Base-by-base conservation (phyloP, 305 asterid species). In the Rubia balearica region DNA sequence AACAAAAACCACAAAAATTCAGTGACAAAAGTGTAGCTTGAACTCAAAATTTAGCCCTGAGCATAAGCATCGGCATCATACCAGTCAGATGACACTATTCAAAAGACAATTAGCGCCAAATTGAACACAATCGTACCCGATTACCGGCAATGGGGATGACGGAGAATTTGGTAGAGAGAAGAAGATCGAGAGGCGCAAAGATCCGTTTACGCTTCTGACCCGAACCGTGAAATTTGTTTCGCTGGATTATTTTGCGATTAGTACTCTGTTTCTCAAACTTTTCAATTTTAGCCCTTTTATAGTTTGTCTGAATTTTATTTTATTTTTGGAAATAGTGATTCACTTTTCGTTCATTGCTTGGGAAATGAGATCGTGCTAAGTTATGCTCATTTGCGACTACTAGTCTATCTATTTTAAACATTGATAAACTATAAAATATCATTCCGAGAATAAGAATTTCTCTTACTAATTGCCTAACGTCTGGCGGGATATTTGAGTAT, bases 121-220 rank as follows among this genome's bases (percentile, higher is more conserved):
- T 4, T 36, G 67, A 62, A 30, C 67, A 17, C 1, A 36, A 30
- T 6, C 67, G 46, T 30, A 33, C 67, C 67, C 2, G 19, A 14
- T 62, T 36, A 46, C 19, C 67, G 67, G 27, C 21, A 30, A 62
- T 14, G 67, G 67, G 22, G 67, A 62, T 62, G 67, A 13, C 67
- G 67, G 67, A 62, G 42, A 62, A 22, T 60, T 59, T 60, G n/a
- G 65, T 27, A 21, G 17, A 16, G 14, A 24, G 41, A 60, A 11
- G 9, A 60, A 27, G 65, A 60, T 60, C 65, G 65, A 60, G 65
- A 22, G 40, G 65, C 14, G 51, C 16, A 59, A 59, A 10, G 38
- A 60, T 22, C 40, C 82, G 73, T 85, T 75, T 62, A 74, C 84
- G 66, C 68, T 61, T 27, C 68, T 79, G 60, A 76, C 81, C 73